Evolutionary conservation across 2,329 filamentous ascomycete genomes (phyloP), one percentile per base, ranked within the genome.

Genomic region (Colletotrichum sp.): DNA sequence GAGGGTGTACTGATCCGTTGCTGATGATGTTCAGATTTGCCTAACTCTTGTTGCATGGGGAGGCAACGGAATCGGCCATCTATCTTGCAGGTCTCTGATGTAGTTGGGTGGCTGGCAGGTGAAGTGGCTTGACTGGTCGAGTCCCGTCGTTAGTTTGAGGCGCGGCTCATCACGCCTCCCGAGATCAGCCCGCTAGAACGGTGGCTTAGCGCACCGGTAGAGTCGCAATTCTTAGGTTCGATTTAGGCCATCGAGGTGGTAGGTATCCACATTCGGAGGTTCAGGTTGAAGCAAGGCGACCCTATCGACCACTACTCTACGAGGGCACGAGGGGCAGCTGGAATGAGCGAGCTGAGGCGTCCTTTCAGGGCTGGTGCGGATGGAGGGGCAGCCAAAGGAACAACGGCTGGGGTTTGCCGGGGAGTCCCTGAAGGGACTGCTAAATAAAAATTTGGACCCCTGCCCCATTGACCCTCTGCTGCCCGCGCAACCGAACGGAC

Each of bases 401-500:
- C 39, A 36, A 39, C 39, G 71, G 26, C 21, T 30, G 24, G 32
- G 49, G 26, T 18, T 60, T 52, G 49, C 72, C 21, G 44, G 74
- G 74, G 74, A 44, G 71, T 76, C 74, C 74, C 71, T 76, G 68
- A 70, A 52, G 26, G 60, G 36, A 60, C 70, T 76, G 28, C 65
- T 52, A 69, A n/a, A 52, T 28, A 30, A 74, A 76, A 76, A 74
- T 52, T 64, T 69, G 69, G 74, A 74, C 70, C 74, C 74, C 62
- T 76, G 36, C 59, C 69, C 74, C 63, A 44, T 74, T n/a, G 28
- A 67, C 74, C 71, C 64, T 76, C 71, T 66, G 74, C 74, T 76
- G 74, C 70, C 74, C 71, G 70, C 74, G 71, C 74, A 76, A 76
- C 74, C 64, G 39, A 72, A 75, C 55, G 34, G 39, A 75, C 69